Percentiles rank a stretch among this genome's conserved stretches.
These are phyloP conservation scores for Coniochaeta prunicola DNA, from an alignment of 2,329 filamentous ascomycete species.

Conservation along the genomic window DNA sequence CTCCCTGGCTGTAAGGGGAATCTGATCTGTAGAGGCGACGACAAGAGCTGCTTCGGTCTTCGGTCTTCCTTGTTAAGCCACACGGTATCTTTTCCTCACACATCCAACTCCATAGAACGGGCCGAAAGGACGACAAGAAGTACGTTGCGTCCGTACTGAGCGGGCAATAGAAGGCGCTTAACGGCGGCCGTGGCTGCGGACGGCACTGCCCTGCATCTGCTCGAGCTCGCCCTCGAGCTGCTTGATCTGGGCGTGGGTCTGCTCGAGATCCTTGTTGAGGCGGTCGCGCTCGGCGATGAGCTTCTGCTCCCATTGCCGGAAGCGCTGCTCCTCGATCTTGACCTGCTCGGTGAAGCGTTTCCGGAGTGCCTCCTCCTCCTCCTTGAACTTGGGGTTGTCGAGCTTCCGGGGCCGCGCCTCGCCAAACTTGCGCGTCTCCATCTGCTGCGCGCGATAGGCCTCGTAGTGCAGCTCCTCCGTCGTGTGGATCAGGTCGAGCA, in stretches of 20 bases:
- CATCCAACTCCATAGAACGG: neutral
- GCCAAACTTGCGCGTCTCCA: constrained; percentile 99
- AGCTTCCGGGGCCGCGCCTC: constrained; percentile 95
- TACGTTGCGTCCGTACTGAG: neutral
- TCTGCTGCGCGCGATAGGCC: constrained; percentile 97
- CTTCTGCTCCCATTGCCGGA: constrained; percentile 99
- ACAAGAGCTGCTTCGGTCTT: neutral
- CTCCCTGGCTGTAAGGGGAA: neutral
- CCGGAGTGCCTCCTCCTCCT: constrained; percentile 95
- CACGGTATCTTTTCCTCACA: neutral
- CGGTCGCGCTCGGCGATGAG: constrained; percentile 97
- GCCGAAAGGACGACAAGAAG: neutral
- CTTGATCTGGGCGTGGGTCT: constrained; percentile 92
- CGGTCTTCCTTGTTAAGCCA: neutral
- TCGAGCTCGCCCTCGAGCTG: constrained; percentile 89
- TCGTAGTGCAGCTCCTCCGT: constrained; percentile 99
- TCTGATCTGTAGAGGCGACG: neutral
- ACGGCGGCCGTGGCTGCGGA: constrained; percentile 87
- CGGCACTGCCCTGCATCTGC: constrained; percentile 81
- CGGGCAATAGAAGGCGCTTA: constrained; percentile 33
- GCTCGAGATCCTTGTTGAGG: constrained; percentile 98
- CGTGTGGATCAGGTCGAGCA: constrained; percentile 99
- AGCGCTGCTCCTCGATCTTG: constrained; percentile 99
- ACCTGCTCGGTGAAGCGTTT: constrained; percentile 99
- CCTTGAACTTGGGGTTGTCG: constrained; percentile 99